These are phyloP conservation scores for Fusarium sp. DNA, from an alignment of 2,329 filamentous ascomycete genomes.

Conservation along the genomic window DNA sequence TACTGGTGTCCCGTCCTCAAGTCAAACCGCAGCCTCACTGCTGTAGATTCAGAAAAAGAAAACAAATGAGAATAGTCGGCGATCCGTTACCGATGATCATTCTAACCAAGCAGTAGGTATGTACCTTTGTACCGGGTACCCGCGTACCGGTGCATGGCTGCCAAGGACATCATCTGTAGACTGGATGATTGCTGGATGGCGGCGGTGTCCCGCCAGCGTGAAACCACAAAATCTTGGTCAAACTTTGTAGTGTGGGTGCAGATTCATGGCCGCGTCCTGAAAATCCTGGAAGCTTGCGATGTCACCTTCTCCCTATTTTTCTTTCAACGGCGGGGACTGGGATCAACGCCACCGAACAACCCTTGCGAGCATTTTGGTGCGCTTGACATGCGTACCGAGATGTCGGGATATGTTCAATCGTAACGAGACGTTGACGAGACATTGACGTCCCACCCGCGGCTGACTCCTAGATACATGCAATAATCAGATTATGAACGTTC, in stretches of 20 bases:
- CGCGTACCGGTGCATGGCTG: neutral
- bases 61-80: neutral
- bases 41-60: constrained; percentile 8
- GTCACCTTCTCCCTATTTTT: constrained; percentile 33
- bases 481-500: neutral
- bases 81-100: constrained; percentile 12
- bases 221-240: constrained; percentile 28
- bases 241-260: constrained; percentile 37
- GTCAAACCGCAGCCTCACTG: constrained; percentile 30
- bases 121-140: neutral
- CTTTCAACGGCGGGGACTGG: constrained; percentile 26
- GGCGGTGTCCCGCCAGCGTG: constrained; percentile 39
- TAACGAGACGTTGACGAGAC: constrained; percentile 17
- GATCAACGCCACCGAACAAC: constrained; percentile 25
- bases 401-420: constrained; percentile 5
- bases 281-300: constrained; percentile 24
- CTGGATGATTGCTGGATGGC: constrained; percentile 15
- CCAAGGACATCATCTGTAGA: constrained; percentile 2
- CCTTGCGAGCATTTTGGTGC: constrained; percentile 17
- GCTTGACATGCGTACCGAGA: constrained; percentile 8
- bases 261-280: constrained; percentile 31
- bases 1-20: constrained; percentile 6
- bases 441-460: constrained; percentile 8
- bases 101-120: neutral
- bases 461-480: neutral